Base-by-base conservation (phyloP, 1,284 basidiomycete species). In the Apiotrichum laibachii region DNA sequence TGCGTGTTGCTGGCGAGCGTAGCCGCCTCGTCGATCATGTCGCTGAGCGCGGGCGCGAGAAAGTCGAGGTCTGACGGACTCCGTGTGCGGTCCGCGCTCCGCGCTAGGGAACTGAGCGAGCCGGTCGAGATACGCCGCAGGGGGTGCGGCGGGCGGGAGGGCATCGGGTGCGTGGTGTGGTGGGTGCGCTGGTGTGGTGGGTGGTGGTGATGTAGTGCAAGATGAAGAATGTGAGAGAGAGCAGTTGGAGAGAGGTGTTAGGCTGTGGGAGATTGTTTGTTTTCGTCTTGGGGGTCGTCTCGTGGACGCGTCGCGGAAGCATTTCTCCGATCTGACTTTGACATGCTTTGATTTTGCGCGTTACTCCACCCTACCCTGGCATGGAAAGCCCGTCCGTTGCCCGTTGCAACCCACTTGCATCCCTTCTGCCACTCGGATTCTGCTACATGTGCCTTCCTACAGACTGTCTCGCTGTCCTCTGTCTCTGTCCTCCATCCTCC, bases 81-180 rank as follows among this genome's bases (percentile, higher is more conserved):
- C 72, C 88, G 83, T 44, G 85, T 83, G 19, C 67, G 60, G 50
- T 75, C 84, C 13, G 83, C 82, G 0, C 88, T 90, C 35, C 87
- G 86, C 10, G 90, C 90, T 52, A 92, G 82, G 6, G 87, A 85
- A 56, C 89, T 88, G 21, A 96, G 85, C 1, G 92, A 95, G 52
- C 92, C 90, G 64, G 94, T 90, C 0, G 92, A 95, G 62, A 96
- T 85, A 57, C 93, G 87, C 45, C 89, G 85, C 19, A 97, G 85
- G 5, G 93, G 93, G 53, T 78, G 77, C 15, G 96, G 85, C 5
- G 93, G 93, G 55, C 77, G 77, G 11, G 72, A 66, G 1, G 65
- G 67, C 47, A 42, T 46, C 4, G 50, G 48, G 37, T 10, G 4
- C 4, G 26, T 31, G 19, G 35, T 37, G 31, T 34, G n/a, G 19